Base-by-base conservation (phyloP, 768 basidiomycete genomes). In the Pulveroboletus ravenelii region DNA sequence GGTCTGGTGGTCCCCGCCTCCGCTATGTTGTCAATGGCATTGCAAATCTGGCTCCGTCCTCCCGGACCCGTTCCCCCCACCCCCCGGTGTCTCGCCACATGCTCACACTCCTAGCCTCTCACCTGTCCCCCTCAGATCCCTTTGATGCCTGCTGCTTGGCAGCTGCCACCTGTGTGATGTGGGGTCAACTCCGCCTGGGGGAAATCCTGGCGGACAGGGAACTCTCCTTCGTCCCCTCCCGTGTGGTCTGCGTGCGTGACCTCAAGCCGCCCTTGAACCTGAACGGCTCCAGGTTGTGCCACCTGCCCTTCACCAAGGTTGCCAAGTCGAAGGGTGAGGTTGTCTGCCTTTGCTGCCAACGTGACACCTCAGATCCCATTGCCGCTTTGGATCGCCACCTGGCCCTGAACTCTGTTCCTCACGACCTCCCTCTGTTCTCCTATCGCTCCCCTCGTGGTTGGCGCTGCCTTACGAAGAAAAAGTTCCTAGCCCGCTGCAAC, bases 281-380 rank as follows among this genome's bases (percentile, higher is more conserved):
- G 0, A 46, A 53, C 0, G 32, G 55, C 0, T 56, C 52, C 0
- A 6, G 10, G 1, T 12, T 14, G 0, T 34, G 32, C 7, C 48
- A 36, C 38, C 40, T 66, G 0, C 64, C 62, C 0, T 45, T 41
- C 25, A 62, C 54, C 0, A 65, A 66, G 18, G 43, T 50, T 0
- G 13, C 61, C 0, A 51, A 51, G 3, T 41, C 31, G 0, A 35
- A 45, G 1, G 71, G 71, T 0, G 67, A 75, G 32, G 67, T 71
- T 10, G 50, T 73, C 2, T 63, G 53, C 42, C 70, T 70, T 52
- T 64, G 71, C 1, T 13, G 27, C 1, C 72, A 75, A 40, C 1
- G 25, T 0, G 63, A 60, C 1, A 10, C 39, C 0, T 42, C 62
- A 0, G 69, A 74, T 12, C 47, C 51, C 0, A 56, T 68, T 1